A percentile compares a stretch with the other conserved stretches of the same genome.
Conservation (phyloP, 345 rosid genomes). For the Bretschneidera sinensis region DNA sequence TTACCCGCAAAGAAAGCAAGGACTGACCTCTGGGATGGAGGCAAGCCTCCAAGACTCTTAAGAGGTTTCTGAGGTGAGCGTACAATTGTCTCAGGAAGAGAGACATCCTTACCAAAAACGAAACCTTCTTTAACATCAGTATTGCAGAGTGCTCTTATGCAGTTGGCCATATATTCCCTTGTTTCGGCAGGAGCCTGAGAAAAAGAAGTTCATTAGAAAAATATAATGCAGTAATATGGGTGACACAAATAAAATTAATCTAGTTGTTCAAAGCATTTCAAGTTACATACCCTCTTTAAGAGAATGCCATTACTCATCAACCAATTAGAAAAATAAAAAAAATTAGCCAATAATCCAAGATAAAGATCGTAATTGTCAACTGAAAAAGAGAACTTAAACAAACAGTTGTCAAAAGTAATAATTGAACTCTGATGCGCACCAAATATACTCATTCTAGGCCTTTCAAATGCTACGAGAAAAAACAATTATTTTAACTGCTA, state of each 20-base stretch:
- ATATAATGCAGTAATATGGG: not conserved
- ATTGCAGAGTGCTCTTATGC: conserved; percentile 91
- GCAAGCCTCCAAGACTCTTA: conserved; percentile 65
- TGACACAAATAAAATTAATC: not conserved
- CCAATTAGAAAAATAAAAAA: too few relatives aligned
- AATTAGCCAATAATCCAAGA: too few relatives aligned
- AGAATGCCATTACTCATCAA: too few relatives aligned
- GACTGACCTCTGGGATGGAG: conserved; percentile 58
- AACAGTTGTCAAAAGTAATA: too few relatives aligned
- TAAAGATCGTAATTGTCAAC: too few relatives aligned
- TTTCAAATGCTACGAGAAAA: too few relatives aligned
- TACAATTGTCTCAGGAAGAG: conserved; percentile 82
- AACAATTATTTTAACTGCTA: not conserved
- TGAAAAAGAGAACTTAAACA: too few relatives aligned
- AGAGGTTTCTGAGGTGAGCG: conserved; percentile 51
- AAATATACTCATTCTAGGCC: too few relatives aligned
- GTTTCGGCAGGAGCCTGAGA: conserved; percentile 86
- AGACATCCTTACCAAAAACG: conserved; percentile 78
- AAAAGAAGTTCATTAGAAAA: conserved; percentile 11
- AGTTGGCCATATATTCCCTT: conserved; percentile 55
- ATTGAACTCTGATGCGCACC: too few relatives aligned
- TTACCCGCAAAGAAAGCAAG: conserved; percentile 89
- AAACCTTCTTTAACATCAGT: conserved; percentile 82
- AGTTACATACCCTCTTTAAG: not conserved
- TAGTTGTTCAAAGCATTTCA: too few relatives aligned